These are phyloP conservation scores for Suhomyces wounanorum DNA, from an alignment of 1,139 yeast genomes.

Conservation along the genomic window DNA sequence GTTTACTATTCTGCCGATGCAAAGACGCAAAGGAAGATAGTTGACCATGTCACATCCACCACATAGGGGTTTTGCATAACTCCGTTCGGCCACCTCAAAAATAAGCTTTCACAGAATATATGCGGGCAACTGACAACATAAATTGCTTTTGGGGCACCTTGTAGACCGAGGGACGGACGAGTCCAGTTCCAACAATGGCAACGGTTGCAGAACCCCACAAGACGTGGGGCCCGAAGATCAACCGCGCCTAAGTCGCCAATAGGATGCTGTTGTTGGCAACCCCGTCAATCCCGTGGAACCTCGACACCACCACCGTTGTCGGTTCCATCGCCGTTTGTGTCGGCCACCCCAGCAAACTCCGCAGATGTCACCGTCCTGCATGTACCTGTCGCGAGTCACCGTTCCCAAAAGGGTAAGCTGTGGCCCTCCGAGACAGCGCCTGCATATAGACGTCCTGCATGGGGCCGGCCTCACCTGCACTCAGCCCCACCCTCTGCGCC, in stretches of 20 bases:
- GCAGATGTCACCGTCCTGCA: neutral
- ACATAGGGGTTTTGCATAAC: neutral
- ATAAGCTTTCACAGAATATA: neutral
- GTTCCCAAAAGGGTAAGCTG: neutral
- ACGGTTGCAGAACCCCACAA: too few species aligned
- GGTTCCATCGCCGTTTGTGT: too few species aligned
- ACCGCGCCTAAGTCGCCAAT: too few species aligned
- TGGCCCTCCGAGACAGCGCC: neutral
- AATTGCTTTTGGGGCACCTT: neutral
- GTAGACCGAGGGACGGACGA: neutral
- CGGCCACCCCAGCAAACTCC: neutral
- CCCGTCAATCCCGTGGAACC: too few species aligned
- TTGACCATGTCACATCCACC: neutral
- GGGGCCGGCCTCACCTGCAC: neutral
- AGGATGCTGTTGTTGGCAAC: too few species aligned
- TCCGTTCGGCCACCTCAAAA: neutral
- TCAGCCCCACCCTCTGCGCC: neutral
- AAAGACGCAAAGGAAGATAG: neutral
- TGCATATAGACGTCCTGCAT: neutral
- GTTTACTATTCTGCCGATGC: too few species aligned
- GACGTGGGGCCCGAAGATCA: too few species aligned
- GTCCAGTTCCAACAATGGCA: neutral
- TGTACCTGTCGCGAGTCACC: neutral
- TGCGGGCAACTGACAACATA: neutral
- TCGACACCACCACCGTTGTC: too few species aligned